Evolutionary conservation across 2,329 filamentous ascomycete genomes (phyloP).

Genomic region (Aspergillus calidoustus): DNA sequence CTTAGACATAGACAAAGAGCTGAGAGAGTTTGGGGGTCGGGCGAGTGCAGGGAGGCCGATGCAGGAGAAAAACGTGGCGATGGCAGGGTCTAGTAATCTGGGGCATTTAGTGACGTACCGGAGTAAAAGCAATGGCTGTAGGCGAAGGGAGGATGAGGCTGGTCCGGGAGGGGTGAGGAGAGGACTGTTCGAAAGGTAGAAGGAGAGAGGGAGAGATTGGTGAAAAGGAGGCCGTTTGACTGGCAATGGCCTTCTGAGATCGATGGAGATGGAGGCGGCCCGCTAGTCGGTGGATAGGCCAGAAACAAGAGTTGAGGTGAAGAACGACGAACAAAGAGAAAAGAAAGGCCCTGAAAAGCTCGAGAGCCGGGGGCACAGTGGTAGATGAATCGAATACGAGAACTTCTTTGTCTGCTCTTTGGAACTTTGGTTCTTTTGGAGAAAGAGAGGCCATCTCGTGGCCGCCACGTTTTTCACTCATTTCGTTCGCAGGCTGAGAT

Average conservation of each 20-base stretch:
- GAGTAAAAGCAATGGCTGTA: conserved; percentile 16
- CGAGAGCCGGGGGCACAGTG: neutral
- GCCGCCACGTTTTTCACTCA: conserved; percentile 38
- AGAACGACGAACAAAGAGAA: neutral
- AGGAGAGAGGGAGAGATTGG: conserved; percentile 1
- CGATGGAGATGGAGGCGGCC: conserved; percentile 15
- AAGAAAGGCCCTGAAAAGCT: conserved; percentile 7
- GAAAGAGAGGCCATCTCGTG: conserved; percentile 31
- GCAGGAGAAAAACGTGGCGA: conserved; percentile 6
- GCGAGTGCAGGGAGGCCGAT: conserved; percentile 15
- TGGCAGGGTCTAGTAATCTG: neutral
- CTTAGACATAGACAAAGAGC: conserved; percentile 18
- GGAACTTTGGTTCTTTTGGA: conserved; percentile 10
- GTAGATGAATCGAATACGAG: neutral
- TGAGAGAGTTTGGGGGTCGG: conserved; percentile 9
- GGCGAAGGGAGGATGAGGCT: neutral
- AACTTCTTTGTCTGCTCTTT: neutral
- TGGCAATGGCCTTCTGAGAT: neutral
- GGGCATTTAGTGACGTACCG: conserved; percentile 22
- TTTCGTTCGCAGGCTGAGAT: conserved; percentile 10
- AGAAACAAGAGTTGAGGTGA: conserved; percentile 1
- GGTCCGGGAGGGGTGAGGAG: neutral
- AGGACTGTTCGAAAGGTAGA: neutral
- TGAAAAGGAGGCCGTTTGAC: conserved; percentile 13
- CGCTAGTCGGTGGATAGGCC: conserved; percentile 11